Conservation (phyloP, 257 asterid species). For the Misopates orontium region DNA sequence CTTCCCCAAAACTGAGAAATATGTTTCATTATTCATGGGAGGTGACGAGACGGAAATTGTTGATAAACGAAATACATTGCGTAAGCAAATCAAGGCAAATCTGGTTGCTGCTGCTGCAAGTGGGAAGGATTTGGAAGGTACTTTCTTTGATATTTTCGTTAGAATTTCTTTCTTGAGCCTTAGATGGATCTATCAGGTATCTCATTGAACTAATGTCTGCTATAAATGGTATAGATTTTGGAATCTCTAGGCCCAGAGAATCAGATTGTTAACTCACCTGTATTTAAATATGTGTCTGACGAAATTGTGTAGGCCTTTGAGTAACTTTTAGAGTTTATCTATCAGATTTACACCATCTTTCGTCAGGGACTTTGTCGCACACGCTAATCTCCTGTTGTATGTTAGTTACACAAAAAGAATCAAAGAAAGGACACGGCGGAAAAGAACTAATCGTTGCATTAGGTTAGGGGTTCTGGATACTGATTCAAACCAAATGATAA, state of each 20-base stretch:
- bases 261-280: not conserved
- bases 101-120: conserved; percentile 87
- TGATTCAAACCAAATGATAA: no score
- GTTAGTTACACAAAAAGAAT: no score
- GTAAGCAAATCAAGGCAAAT: conserved; percentile 76
- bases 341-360: not conserved
- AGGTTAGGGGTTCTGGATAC: no score
- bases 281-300: conserved; percentile 1
- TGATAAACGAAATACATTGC: conserved; percentile 68
- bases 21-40: conserved; percentile 78
- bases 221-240: conserved; percentile 2
- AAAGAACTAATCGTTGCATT: no score
- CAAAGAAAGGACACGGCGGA: no score
- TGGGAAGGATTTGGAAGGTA: conserved; percentile 99
- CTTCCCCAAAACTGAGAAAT: conserved; percentile 92
- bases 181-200: not conserved
- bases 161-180: not conserved
- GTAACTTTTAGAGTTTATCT: not conserved
- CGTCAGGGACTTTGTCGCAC: not conserved
- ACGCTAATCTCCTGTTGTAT: not conserved
- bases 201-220: not conserved
- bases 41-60: conserved; percentile 69
- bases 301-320: not conserved
- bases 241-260: not conserved
- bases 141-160: not conserved